Evolutionary conservation across 106 monocot species (phyloP).

Genomic region (Acorus gramineus): DNA sequence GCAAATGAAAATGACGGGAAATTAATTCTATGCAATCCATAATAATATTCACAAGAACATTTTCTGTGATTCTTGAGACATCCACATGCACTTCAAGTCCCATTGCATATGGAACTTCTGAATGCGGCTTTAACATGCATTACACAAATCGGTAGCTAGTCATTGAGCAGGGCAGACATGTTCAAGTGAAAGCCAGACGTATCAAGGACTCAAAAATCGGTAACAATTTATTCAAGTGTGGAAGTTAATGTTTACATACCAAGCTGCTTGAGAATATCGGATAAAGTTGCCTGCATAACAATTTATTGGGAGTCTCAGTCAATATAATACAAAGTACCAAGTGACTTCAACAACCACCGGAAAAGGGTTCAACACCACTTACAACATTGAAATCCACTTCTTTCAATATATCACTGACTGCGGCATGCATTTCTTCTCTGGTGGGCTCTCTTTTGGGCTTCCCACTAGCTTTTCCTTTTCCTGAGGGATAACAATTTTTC

Average conservation of each 20-base stretch:
- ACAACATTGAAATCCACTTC: slow-evolving; percentile 90
- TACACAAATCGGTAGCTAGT: too few relatives aligned
- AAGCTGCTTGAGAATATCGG: slow-evolving; percentile 90
- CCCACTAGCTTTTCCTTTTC: slow-evolving; percentile 18
- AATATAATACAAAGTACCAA: too few relatives aligned
- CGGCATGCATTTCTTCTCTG: slow-evolving; percentile 54
- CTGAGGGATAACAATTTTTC: background rate
- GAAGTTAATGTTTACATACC: slow-evolving; percentile 23
- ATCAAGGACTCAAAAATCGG: background rate
- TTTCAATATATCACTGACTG: slow-evolving; percentile 56
- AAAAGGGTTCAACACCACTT: background rate
- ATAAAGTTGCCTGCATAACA: slow-evolving; percentile 66
- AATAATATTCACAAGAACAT: too few relatives aligned
- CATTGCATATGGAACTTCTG: too few relatives aligned
- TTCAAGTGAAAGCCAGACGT: too few relatives aligned
- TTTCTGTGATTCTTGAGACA: too few relatives aligned
- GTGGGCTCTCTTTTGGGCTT: slow-evolving; percentile 31
- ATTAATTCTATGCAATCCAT: background rate
- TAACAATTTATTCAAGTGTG: background rate
- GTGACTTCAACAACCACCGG: too few relatives aligned
- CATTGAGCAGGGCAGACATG: too few relatives aligned
- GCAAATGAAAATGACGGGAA: background rate
- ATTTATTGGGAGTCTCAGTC: too few relatives aligned
- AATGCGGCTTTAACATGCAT: too few relatives aligned
- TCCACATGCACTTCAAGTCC: too few relatives aligned